Base-by-base conservation (phyloP, 129 eudicot species). In the Flaveria robusta region DNA sequence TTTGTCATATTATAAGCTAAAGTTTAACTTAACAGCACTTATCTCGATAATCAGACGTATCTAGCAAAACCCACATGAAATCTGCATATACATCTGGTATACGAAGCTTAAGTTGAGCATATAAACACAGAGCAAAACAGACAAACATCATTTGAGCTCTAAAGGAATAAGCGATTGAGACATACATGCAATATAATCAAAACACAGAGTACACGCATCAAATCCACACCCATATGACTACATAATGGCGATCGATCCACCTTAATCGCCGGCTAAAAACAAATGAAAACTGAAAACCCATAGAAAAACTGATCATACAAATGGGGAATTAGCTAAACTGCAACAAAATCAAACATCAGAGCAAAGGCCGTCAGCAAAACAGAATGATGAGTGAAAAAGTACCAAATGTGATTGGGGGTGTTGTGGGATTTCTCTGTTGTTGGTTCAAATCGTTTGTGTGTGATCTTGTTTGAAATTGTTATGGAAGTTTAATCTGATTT, bases 221-320 rank as follows among this genome's bases (percentile, higher is more conserved):
- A 34, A 5, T 34, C 39, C 39, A 34, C 39, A 34, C 39, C 39
- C 39, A 34, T 34, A 34, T 7, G 14, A 2, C 29, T 0, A 42
- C 60, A 68, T 69, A 77, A 68, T 69, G 76, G 74, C 31, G 81
- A 70, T 68, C 70, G 81, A 68, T 77, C 81, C 70, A 69, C 49
- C 62, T 55, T 18, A 34, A 34, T 34, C 39, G 5, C 39, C 7
- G 39, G 5, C 7, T 34, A 68, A 41, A 67, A 9, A 54, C 19
- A 1, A 65, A 67, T 11, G 41, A 77, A 19, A 77, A 54, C 4
- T 7, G 49, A 22, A 39, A 52, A 72, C 24, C 55, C 43, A 9
- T 5, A 15, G 20, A 47, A 5, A 43, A 58, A 45, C 4, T 69
- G 76, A 77, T 68, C 10, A 9, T 3, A 41, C 14, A 10, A 67